Base-by-base conservation (phyloP, 139 green algal genomes). In the Auxenochlorella pyrenoidosa region DNA sequence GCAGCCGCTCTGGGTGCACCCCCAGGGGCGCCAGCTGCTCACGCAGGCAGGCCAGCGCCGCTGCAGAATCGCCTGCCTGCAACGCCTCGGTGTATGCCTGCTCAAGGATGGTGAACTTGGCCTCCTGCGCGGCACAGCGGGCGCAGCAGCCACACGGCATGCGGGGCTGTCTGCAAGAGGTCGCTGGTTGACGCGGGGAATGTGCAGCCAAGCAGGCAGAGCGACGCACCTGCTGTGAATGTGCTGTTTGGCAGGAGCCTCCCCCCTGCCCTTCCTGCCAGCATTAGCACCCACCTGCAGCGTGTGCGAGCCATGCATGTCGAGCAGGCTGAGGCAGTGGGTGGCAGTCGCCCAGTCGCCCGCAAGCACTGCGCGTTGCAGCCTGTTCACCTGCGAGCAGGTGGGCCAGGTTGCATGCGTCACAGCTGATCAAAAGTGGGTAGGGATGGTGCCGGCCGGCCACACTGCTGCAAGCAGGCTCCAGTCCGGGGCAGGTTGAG, bases 81-180 rank as follows among this genome's bases (percentile, higher is more conserved):
- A 96, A 83, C 1, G 88, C 87, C 85, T 96, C 93, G 28, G 95
- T 38, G 75, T 94, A 96, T 78, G 95, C 93, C 76, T 96, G 93
- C 90, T 94, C 89, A 77, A 94, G 87, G 30, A 96, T 89, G 18
- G 94, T 44, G 76, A 95, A 95, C 34, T 87, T 87, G 40, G 87
- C 82, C 30, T 78, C 82, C 82, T 78, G 66, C 21, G 44, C 5
- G 6, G 40, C 18, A 32, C n/a, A n/a, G n/a, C n/a, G n/a, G n/a
- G n/a, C n/a, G n/a, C n/a, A n/a, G n/a, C n/a, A n/a, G n/a, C n/a
- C n/a, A n/a, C n/a, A n/a, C n/a, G n/a, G n/a, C n/a, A n/a, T n/a
- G n/a, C n/a, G n/a, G n/a, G n/a, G n/a, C n/a, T n/a, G n/a, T n/a
- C n/a, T n/a, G n/a, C n/a, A n/a, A n/a, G n/a, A n/a, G n/a, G n/a